Conservation (phyloP, 208 protist species). For the Crithidia mellificae region DNA sequence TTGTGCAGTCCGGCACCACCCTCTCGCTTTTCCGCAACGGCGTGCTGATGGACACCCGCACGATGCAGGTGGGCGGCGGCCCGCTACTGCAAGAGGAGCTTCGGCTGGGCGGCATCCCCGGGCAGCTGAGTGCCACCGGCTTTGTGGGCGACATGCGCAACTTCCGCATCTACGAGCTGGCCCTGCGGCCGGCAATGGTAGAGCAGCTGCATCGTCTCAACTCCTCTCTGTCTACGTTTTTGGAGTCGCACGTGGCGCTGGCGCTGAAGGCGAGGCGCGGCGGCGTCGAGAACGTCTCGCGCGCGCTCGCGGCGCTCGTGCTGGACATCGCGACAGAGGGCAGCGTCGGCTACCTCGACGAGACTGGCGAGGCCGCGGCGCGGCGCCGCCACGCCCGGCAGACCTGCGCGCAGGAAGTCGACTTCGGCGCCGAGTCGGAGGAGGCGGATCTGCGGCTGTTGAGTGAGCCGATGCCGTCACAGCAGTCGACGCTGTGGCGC, state of each 20-base stretch:
- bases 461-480: conserved; percentile 28
- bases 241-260: conserved; percentile 44
- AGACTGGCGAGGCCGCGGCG: conserved; percentile 18
- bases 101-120: conserved; percentile 60
- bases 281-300: conserved; percentile 47
- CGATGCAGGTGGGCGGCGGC: conserved; percentile 28
- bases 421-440: conserved; percentile 65
- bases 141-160: conserved; percentile 75
- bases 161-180: conserved; percentile 68
- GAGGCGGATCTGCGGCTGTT: conserved; percentile 39
- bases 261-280: conserved; percentile 32
- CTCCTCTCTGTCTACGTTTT: conserved; percentile 38
- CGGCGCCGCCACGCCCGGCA: conserved; percentile 20
- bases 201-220: conserved; percentile 44
- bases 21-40: conserved; percentile 73
- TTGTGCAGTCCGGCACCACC: conserved; percentile 59
- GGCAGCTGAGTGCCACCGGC: conserved; percentile 32
- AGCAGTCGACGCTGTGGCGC: conserved; percentile 26
- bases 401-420: conserved; percentile 59
- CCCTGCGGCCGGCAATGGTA: conserved; percentile 58
- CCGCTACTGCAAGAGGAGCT: conserved; percentile 60
- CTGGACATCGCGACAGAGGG: conserved; percentile 50
- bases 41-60: conserved; percentile 47
- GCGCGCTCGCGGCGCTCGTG: conserved; percentile 27
- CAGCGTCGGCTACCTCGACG: conserved; percentile 47